These are phyloP conservation scores for Elsinoe ampelina DNA, from an alignment of 2,329 filamentous ascomycete species.

Conservation along the genomic window DNA sequence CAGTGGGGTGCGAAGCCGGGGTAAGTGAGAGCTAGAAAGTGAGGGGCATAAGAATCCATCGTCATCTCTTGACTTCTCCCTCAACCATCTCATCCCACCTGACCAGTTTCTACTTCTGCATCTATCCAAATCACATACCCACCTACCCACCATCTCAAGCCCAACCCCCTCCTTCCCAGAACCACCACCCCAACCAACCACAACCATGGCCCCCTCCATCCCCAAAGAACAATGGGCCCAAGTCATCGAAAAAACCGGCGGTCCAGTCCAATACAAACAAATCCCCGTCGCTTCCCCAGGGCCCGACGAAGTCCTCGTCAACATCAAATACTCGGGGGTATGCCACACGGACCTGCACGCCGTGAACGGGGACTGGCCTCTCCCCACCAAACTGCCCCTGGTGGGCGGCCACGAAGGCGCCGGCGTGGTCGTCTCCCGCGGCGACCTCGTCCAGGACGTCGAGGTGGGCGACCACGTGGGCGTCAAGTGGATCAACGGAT, in stretches of 20 bases:
- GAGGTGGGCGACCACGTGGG: constrained; percentile 78
- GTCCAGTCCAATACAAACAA: constrained; percentile 61
- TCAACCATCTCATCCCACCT: neutral
- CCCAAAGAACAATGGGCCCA: constrained; percentile 85
- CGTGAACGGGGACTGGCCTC: constrained; percentile 82
- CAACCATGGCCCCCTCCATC: constrained; percentile 46
- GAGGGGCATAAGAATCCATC: neutral
- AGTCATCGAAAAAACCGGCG: constrained; percentile 73
- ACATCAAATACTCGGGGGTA: constrained; percentile 82
- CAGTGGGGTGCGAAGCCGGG: neutral
- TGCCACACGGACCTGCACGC: constrained; percentile 82
- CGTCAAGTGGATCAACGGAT: constrained; percentile 86
- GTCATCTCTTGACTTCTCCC: neutral
- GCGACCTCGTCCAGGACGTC: constrained; percentile 66
- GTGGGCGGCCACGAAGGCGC: constrained; percentile 75
- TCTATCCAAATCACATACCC: neutral
- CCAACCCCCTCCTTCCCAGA: neutral
- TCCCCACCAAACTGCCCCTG: constrained; percentile 71
- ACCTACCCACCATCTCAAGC: too few relatives aligned
- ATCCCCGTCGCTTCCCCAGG: constrained; percentile 74
- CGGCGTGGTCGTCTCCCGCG: constrained; percentile 71
- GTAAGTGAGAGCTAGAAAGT: neutral
- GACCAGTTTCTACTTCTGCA: neutral
- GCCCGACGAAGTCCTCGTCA: constrained; percentile 83
- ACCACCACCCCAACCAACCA: neutral